Evolutionary conservation across 2,329 filamentous ascomycete species (phyloP).

Genomic region (Aspergillus puulaauensis): DNA sequence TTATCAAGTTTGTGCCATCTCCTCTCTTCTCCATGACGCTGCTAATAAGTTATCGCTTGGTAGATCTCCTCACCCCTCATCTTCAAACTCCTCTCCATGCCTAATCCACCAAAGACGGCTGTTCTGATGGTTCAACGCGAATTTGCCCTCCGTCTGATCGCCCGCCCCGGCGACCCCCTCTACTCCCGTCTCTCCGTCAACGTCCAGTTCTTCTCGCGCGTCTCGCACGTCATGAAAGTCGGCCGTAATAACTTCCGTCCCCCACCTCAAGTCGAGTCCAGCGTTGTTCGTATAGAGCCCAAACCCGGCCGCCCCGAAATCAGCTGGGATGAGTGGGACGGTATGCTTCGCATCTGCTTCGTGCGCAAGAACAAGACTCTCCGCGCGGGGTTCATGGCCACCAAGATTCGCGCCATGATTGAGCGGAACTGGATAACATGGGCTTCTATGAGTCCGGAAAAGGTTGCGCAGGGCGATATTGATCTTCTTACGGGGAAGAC

Average conservation of each 20-base stretch:
- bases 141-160: slow-evolving; percentile 86
- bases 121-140: slow-evolving; percentile 91
- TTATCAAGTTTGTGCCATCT: slow-evolving; percentile 53
- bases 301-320: slow-evolving; percentile 84
- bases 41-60: not conserved
- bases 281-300: slow-evolving; percentile 84
- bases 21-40: not conserved
- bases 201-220: slow-evolving; percentile 84
- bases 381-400: slow-evolving; percentile 72
- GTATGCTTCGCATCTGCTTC: slow-evolving; percentile 78
- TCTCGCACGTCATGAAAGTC: slow-evolving; percentile 79
- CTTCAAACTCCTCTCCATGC: slow-evolving; percentile 82
- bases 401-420: slow-evolving; percentile 49
- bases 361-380: slow-evolving; percentile 88
- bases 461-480: slow-evolving; percentile 50
- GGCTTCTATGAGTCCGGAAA: slow-evolving; percentile 31
- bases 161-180: slow-evolving; percentile 80
- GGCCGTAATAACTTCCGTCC: slow-evolving; percentile 96
- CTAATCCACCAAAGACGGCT: slow-evolving; percentile 76
- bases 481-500: slow-evolving; percentile 40
- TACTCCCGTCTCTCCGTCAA: slow-evolving; percentile 92
- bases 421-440: slow-evolving; percentile 21
- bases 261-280: slow-evolving; percentile 87
- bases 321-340: slow-evolving; percentile 93
- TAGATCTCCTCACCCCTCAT: slow-evolving; percentile 88